phyloP scores from a whole-genome alignment of 192 early-diverging fungal genomes.

The Podila clonocystis region DNA sequence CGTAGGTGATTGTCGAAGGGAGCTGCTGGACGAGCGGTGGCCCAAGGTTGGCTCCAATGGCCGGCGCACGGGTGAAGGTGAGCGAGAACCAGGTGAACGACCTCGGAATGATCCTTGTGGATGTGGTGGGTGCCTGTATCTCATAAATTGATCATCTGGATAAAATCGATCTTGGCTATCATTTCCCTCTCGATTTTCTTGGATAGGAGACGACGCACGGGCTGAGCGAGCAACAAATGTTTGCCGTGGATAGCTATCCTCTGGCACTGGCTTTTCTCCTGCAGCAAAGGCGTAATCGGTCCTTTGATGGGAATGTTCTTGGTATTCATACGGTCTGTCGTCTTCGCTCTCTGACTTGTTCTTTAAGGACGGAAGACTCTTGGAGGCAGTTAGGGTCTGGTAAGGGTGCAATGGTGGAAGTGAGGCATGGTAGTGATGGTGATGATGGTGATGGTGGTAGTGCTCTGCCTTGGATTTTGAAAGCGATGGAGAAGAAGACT shows the following conservation, averaged over 20 bases:
- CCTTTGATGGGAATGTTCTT: background rate
- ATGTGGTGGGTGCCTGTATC: background rate
- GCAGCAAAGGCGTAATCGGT: no score
- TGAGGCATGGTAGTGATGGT: conserved; percentile 33
- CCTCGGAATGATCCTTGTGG: background rate
- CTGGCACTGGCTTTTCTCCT: no score
- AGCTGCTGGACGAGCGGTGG: background rate
- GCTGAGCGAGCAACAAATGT: no score
- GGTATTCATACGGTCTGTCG: conserved; percentile 17
- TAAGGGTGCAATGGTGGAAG: conserved; percentile 41
- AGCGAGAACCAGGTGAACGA: background rate
- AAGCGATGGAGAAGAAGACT: background rate
- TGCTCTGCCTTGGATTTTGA: background rate
- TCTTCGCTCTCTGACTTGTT: background rate
- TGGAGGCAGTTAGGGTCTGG: conserved; percentile 16
- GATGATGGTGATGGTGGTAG: conserved; percentile 18
- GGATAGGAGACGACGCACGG: no score
- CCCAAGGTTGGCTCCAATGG: background rate
- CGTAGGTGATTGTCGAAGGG: background rate
- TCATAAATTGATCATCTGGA: background rate
- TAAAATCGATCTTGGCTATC: background rate
- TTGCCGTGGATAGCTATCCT: no score
- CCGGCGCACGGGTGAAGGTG: background rate
- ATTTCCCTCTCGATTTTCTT: background rate
- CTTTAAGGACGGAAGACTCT: conserved; percentile 1